Base-by-base conservation (phyloP, 1,284 basidiomycete species). In the Boletellus deceptivus region DNA sequence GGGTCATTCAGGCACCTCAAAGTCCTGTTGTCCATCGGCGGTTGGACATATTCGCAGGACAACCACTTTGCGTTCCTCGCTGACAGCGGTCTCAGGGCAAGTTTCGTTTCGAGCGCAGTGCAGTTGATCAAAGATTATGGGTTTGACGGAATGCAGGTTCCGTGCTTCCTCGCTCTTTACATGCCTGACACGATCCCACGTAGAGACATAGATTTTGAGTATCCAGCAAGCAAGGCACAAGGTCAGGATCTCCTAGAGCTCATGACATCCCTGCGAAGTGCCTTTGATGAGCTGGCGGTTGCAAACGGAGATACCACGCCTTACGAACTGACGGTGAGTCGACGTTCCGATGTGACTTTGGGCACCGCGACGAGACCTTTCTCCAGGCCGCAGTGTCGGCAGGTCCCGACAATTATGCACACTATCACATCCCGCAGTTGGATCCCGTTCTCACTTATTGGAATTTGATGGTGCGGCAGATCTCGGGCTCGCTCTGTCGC, bases 121-220 rank as follows among this genome's bases (percentile, higher is more conserved):
- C 75, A 79, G 50, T 65, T 94, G 8, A 77, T 96, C 34, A 86
- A 93, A 63, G 85, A 96, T 67, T 89, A 92, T 54, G 93, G 91
- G 0, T 80, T 98, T 36, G 93, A 96, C 59, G 93, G 93, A 43
- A 78, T 88, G 85, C 85, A 59, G 55, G 83, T 65, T 5, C 10
- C 20, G 6, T n/a, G 22, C 39, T 42, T 37, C 14, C 8, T 29
- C 31, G 3, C 25, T 10, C 16, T 49, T 38, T 11, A 44, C 20
- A 8, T 31, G 8, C 29, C 24, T 25, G 2, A 48, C 34, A 22
- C 36, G 40, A 22, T 13, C 3, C 17, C 7, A n/a, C 33, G 24
- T 36, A 83, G 83, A 57, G 86, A 89, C 54, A 65, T 89, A 42
- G 86, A 91, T 64, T 88, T 80, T 68, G 82, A 85, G 69, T 87